Evolutionary conservation across 2,329 filamentous ascomycete species (phyloP).

Genomic region (Drechslerella stenobrocha): DNA sequence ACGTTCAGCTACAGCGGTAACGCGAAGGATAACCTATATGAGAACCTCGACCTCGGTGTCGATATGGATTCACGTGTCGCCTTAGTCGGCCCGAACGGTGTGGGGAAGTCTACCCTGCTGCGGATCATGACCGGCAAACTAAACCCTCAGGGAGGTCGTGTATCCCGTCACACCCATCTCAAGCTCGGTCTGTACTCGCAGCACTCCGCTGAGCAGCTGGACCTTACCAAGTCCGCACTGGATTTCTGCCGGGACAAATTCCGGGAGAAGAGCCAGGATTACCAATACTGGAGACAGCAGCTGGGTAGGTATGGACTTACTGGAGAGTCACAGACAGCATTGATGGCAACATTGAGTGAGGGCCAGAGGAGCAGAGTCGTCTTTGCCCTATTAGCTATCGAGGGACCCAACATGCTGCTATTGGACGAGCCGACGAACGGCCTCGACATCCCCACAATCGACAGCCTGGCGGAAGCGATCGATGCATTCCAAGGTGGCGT

Average conservation of each 20-base stretch:
- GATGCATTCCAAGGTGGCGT: slow-evolving; percentile 96
- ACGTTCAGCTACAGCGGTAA: slow-evolving; percentile 97
- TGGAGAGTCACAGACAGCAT: slow-evolving; percentile 89
- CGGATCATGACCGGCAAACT: slow-evolving; percentile 96
- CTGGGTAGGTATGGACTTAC: slow-evolving; percentile 91
- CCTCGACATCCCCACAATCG: slow-evolving; percentile 97
- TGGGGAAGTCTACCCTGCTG: slow-evolving; percentile 95
- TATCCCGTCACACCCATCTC: slow-evolving; percentile 93
- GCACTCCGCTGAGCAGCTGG: slow-evolving; percentile 97
- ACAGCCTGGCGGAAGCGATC: slow-evolving; percentile 95
- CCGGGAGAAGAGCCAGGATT: slow-evolving; percentile 83
- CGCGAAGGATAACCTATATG: slow-evolving; percentile 86
- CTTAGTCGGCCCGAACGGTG: slow-evolving; percentile 97
- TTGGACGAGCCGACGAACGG: slow-evolving; percentile 99
- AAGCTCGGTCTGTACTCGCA: slow-evolving; percentile 98
- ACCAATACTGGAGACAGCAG: slow-evolving; percentile 99
- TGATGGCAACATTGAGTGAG: slow-evolving; percentile 97
- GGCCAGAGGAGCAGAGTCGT: slow-evolving; percentile 98
- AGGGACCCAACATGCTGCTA: slow-evolving; percentile 94
- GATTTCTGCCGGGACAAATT: slow-evolving; percentile 99
- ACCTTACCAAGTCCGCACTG: slow-evolving; percentile 94
- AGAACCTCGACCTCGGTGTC: slow-evolving; percentile 94
- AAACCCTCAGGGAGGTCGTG: slow-evolving; percentile 76
- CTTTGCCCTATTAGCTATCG: slow-evolving; percentile 92
- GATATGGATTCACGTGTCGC: slow-evolving; percentile 99